Conservation (phyloP, 768 basidiomycete species). For the Mycena venus region DNA sequence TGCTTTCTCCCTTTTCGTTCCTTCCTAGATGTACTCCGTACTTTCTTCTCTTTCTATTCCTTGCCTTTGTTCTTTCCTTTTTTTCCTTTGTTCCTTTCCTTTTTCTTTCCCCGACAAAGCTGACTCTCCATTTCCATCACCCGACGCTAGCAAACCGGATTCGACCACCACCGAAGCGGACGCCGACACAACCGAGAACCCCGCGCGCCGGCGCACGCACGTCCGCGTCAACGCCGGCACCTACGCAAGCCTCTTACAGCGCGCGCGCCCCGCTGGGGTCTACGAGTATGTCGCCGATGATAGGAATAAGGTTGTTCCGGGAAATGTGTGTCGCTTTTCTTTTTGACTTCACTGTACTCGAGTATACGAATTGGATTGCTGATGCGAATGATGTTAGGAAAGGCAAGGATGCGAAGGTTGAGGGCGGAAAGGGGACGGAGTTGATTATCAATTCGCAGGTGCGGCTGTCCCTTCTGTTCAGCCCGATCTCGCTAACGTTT, state of each 20-base stretch:
- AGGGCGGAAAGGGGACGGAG: constrained; percentile 73
- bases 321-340: constrained; percentile 34
- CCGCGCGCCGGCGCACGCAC: constrained; percentile 68
- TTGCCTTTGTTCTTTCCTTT: too few species aligned
- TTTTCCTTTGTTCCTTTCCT: neutral
- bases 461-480: neutral
- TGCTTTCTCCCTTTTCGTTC: neutral
- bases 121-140: neutral
- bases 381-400: too few species aligned
- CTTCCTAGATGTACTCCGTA: too few species aligned
- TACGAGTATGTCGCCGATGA: constrained; percentile 95
- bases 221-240: constrained; percentile 81
- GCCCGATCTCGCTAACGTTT: neutral
- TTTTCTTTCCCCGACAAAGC: neutral
- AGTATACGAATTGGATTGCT: too few species aligned
- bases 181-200: constrained; percentile 53
- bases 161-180: constrained; percentile 1
- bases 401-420: neutral
- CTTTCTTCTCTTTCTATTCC: too few species aligned
- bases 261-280: constrained; percentile 94
- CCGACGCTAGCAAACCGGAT: neutral
- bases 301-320: constrained; percentile 38
- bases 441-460: constrained; percentile 97
- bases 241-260: constrained; percentile 88
- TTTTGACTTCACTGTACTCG: too few species aligned